Base-by-base conservation (phyloP, 164 flowering plant species). In the Amborella trichopoda region DNA sequence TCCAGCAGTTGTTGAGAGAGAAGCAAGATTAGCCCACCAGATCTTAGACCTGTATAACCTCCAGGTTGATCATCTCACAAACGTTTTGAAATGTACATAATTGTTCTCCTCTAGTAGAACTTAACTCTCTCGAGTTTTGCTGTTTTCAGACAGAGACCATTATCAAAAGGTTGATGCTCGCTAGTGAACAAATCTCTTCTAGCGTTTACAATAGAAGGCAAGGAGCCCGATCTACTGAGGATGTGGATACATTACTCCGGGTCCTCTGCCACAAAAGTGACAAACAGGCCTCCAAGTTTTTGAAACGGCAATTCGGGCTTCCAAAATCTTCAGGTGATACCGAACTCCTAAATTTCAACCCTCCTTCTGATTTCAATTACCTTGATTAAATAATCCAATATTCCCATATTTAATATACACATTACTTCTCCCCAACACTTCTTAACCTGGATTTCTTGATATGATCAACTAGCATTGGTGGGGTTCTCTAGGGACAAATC, bases 251-350 rank as follows among this genome's bases (percentile, higher is more conserved):
- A 46, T 60, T 81, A 43, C 61, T 83, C 22, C 76, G 94, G 32
- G 70, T 83, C 12, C 58, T 83, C 36, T 83, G 94, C 62, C 96
- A 88, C 69, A 88, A 77, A 60, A 81, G 76, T 50, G 94, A 88
- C 44, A 66, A 57, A 49, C 83, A 73, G 53, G 88, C 94, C 44
- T 79, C 91, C 38, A 77, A 74, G 40, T 87, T 81, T 65, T 64
- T 87, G 28, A 77, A 77, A 58, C 62, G 26, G 50, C 80, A 79
- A 32, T 88, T 83, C 58, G 67, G 70, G 48, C 80, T 88, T 48
- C 91, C 96, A n/a, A 53, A 63, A 45, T 83, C 96, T 48, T 74
- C 94, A 69, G 96, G 94, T 83, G 36, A 22, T 14, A 22, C n/a
- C n/a, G n/a, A n/a, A n/a, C n/a, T n/a, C n/a, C n/a, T n/a, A n/a